These are phyloP conservation scores for Cunninghamia lanceolata DNA, from an alignment of 75 land plant genomes.

Conservation along the genomic window DNA sequence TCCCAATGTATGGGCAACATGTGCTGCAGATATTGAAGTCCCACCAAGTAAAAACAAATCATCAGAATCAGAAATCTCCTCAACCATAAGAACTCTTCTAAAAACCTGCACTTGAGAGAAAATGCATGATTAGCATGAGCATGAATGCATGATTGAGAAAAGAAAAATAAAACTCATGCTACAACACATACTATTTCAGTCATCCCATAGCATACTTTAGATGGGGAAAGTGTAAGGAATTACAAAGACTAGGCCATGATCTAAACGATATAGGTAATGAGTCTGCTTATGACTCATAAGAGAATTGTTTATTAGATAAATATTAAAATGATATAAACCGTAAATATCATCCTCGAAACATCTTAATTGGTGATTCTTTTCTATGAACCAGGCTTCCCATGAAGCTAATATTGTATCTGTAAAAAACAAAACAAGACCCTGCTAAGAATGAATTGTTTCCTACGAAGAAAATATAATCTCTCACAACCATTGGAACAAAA, in stretches of 20 bases:
- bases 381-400: background rate
- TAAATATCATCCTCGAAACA: background rate
- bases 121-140: background rate
- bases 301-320: background rate
- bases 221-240: background rate
- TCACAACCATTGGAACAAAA: background rate
- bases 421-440: background rate
- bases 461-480: background rate
- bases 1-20: slow-evolving; percentile 52
- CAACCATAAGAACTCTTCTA: slow-evolving; percentile 41
- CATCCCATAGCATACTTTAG: background rate
- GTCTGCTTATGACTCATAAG: background rate
- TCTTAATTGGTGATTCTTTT: background rate
- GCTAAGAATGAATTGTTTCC: background rate
- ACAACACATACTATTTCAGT: background rate
- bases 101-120: slow-evolving; percentile 40
- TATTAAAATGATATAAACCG: background rate
- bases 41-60: slow-evolving; percentile 81
- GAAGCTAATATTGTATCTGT: background rate
- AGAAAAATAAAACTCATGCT: background rate
- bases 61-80: slow-evolving; percentile 47
- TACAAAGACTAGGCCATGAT: background rate
- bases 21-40: slow-evolving; percentile 77
- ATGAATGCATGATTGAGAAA: background rate
- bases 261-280: background rate